Base-by-base conservation (phyloP, 208 protist genomes). In the Acanthamoeba quina region DNA sequence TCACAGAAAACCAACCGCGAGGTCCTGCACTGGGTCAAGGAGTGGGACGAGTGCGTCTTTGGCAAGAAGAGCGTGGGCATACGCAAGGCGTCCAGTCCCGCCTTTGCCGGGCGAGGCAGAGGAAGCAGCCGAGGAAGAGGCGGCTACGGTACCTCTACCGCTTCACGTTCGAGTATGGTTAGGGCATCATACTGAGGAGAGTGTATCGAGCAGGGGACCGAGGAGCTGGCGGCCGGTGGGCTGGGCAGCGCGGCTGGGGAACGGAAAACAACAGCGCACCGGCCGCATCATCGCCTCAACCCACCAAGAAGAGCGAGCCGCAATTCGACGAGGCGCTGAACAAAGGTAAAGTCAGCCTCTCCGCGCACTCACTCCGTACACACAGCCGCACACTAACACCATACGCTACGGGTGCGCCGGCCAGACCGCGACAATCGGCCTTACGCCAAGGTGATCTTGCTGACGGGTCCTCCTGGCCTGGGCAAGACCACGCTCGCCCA, bases 401-500 rank as follows among this genome's bases (percentile, higher is more conserved):
- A 26, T 19, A 62, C 21, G 19, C 56, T 24, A n/a, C 17, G 21
- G 13, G 19, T 62, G 31, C 5, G 6, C 15, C 56, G 13, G 6
- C 1, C 56, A 62, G 56, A 62, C 19, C 56, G 17, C 15, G 95
- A 95, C 37, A 90, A 70, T n/a, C 7, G 89, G 17, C 85, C 74
- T 21, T n/a, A 93, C 56, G 66, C 54, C 13, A 88, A 94, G 52
- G 64, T 95, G 34, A 86, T 98, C 60, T 58, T 99, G 68, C 94
- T 99, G 19, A 97, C 97, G 0, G 99, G 99, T 1, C 98, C 98
- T 29, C 98, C 99, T 0, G 99, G 99, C 31, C 95, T 98, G 17
- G 99, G 99, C 29, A 99, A 99, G 96, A 99, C 99, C 31, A 99
- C 99, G 1, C 96, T 99, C 7, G 98, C 98, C 19, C 98, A 99